Evolutionary conservation across 768 basidiomycete genomes (phyloP).

Genomic region (Boletus rubroflammeus): DNA sequence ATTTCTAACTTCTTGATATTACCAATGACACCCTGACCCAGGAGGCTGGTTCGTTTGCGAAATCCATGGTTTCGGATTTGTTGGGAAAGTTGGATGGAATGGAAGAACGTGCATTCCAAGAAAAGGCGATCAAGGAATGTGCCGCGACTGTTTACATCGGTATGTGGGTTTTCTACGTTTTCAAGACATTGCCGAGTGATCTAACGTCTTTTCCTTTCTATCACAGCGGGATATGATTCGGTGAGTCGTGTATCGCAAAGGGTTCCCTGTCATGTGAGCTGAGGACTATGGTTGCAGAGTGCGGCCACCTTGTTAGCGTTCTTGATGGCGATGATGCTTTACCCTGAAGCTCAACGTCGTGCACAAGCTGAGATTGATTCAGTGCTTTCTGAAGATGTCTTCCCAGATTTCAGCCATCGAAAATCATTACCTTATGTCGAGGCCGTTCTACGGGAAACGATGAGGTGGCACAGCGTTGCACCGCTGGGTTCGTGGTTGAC

Average conservation of each 20-base stretch:
- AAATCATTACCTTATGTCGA: slow-evolving; percentile 28
- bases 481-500: slow-evolving; percentile 23
- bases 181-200: not conserved
- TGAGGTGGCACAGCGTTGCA: slow-evolving; percentile 32
- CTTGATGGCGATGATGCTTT: slow-evolving; percentile 29
- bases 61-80: slow-evolving; percentile 31
- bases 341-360: slow-evolving; percentile 29
- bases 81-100: slow-evolving; percentile 15
- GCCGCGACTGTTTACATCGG: slow-evolving; percentile 33
- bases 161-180: slow-evolving; percentile 3
- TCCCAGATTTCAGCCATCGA: slow-evolving; percentile 28
- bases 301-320: slow-evolving; percentile 23
- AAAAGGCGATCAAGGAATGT: slow-evolving; percentile 26
- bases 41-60: slow-evolving; percentile 22
- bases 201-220: not conserved
- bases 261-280: not conserved
- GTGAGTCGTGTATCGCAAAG: slow-evolving; percentile 7
- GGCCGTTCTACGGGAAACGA: slow-evolving; percentile 29
- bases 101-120: slow-evolving; percentile 12
- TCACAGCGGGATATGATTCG: slow-evolving; percentile 27
- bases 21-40: slow-evolving; percentile 8
- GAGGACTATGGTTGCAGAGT: slow-evolving; percentile 12
- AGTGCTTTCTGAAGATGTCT: slow-evolving; percentile 6
- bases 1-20: not conserved
- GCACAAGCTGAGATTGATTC: slow-evolving; percentile 32